A percentile compares a stretch with the other conserved stretches of the same genome.
Evolutionary conservation across 208 protist genomes (phyloP).

Genomic region (Angomonas ambiguus): DNA sequence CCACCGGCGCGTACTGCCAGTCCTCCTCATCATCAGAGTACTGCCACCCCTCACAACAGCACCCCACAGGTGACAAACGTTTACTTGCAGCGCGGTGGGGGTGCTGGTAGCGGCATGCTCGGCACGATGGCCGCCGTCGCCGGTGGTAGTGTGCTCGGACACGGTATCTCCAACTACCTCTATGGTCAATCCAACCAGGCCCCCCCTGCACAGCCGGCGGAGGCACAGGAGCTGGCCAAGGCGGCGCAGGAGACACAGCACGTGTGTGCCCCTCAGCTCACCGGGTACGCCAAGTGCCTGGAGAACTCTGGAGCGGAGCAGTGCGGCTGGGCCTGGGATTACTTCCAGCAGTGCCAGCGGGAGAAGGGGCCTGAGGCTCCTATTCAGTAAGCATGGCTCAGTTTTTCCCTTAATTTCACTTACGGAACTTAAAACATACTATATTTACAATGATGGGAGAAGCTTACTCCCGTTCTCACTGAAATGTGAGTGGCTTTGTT

Average conservation of each 20-base stretch:
- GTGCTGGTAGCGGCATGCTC: slow-evolving; percentile 60
- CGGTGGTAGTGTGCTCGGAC: slow-evolving; percentile 76
- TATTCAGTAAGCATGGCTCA: too few relatives aligned
- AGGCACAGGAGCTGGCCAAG: slow-evolving; percentile 29
- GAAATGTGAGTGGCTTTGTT: too few relatives aligned
- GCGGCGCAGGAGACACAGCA: slow-evolving; percentile 23
- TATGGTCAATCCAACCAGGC: slow-evolving; percentile 58
- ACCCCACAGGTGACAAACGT: slow-evolving; percentile 70
- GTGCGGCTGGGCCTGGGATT: slow-evolving; percentile 72
- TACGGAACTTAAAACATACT: too few relatives aligned
- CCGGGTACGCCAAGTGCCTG: slow-evolving; percentile 57
- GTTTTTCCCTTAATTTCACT: too few relatives aligned
- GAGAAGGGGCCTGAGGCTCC: slow-evolving; percentile 37
- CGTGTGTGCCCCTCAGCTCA: slow-evolving; percentile 40
- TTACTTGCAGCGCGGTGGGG: slow-evolving; percentile 54
- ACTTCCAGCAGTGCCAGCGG: slow-evolving; percentile 57
- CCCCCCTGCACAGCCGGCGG: slow-evolving; percentile 18
- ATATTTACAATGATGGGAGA: too few relatives aligned
- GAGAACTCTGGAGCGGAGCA: slow-evolving; percentile 38
- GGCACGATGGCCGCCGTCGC: slow-evolving; percentile 82
- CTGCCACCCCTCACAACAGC: too few relatives aligned
- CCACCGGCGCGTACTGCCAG: too few relatives aligned
- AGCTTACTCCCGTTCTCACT: too few relatives aligned
- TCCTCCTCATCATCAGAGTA: slow-evolving; percentile 12
- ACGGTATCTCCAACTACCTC: slow-evolving; percentile 87